These are phyloP conservation scores for Mycena haematopus DNA, from an alignment of 768 basidiomycete species.

Conservation along the genomic window DNA sequence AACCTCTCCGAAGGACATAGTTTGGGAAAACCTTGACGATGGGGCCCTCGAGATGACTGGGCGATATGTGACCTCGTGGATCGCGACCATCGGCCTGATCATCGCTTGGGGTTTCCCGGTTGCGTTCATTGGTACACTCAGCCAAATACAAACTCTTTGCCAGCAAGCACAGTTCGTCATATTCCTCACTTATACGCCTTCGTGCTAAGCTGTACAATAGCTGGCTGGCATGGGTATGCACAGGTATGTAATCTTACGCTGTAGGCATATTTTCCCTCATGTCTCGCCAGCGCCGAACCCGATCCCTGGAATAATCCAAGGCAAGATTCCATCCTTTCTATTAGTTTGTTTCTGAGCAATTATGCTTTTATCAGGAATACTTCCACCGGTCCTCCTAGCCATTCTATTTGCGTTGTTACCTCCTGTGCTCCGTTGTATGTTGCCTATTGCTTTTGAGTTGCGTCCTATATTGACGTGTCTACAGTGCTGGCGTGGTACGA, in stretches of 20 bases:
- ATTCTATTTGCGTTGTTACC: constrained; percentile 69
- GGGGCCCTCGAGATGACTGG: constrained; percentile 58
- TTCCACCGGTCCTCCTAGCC: constrained; percentile 70
- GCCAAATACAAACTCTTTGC: constrained; percentile 63
- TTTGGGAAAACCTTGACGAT: constrained; percentile 63
- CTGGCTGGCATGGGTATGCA: constrained; percentile 68
- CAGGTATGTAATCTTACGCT: constrained; percentile 32
- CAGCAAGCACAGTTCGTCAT: constrained; percentile 47
- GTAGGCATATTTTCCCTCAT: background rate
- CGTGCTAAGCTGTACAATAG: constrained; percentile 31
- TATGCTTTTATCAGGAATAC: constrained; percentile 38
- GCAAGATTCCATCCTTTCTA: constrained; percentile 31
- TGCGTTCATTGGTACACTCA: constrained; percentile 67
- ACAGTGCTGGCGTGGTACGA: constrained; percentile 63
- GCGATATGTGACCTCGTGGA: constrained; percentile 61
- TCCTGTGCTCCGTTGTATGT: constrained; percentile 59
- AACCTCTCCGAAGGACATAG: constrained; percentile 58
- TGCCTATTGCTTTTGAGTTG: too few species aligned
- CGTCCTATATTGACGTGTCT: background rate
- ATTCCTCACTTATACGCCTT: background rate
- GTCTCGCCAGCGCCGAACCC: constrained; percentile 40
- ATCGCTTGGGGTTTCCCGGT: constrained; percentile 72
- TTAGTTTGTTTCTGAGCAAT: background rate
- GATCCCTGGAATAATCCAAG: constrained; percentile 62
- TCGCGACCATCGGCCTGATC: constrained; percentile 64